Base-by-base conservation (phyloP, 2,329 filamentous ascomycete genomes). In the Dothistroma septosporum region DNA sequence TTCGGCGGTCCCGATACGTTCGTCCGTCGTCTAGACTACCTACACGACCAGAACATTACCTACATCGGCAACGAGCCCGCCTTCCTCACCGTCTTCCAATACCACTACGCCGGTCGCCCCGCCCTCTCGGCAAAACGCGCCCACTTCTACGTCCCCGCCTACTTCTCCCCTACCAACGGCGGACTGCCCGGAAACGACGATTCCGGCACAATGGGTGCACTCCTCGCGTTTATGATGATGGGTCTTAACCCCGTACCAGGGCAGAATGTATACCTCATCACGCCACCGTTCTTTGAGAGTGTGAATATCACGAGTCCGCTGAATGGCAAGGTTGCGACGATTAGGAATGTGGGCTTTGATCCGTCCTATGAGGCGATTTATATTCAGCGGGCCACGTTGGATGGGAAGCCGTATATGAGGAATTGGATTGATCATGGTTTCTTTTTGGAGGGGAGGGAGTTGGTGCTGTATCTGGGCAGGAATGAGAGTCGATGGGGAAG, bases 21-120 rank as follows among this genome's bases (percentile, higher is more conserved):
- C 69, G 76, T 83, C 0, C 73, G 79, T 31, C 79, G 87, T 0
- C 78, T 90, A 6, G 79, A 88, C 54, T 84, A 80, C 65, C 80
- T 88, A 57, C 88, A 89, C 72, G 77, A 79, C 55, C 78, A 82
- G 61, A 76, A 76, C 61, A 75, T 72, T 68, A 76, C 70, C 60
- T 84, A 90, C 72, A 82, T 85, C 0, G 86, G 85, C 14, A 89
- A 89, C 70, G 85, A 89, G 73, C 87, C 87, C 22, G 80, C 80
- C 14, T 72, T 73, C 2, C 55, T 67, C 11, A 67, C 65, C 14
- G 65, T 67, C 48, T 78, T 75, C 56, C 72, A 77, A 67, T 76
- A 77, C 33, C 76, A 78, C 60, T 78, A 76, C 61, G 76, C 74
- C 1, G 76, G 76, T 0, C 67, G 75, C 0, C 76, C 76, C 0